Percentiles rank a stretch among this genome's conserved stretches.
These are phyloP conservation scores for Fusarium sp. DNA, from an alignment of 2,329 filamentous ascomycete genomes.

Conservation along the genomic window DNA sequence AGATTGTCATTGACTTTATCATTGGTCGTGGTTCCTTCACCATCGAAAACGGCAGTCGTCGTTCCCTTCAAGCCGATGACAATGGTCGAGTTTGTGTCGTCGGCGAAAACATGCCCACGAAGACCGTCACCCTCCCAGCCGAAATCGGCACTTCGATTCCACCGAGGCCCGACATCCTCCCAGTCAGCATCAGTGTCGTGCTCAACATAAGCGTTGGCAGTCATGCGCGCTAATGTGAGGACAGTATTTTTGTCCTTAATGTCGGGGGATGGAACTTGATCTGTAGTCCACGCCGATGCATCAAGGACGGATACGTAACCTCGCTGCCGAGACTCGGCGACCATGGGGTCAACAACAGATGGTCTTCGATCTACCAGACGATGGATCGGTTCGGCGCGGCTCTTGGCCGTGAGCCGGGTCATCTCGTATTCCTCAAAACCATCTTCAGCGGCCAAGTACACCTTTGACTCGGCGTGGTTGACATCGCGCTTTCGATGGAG, in stretches of 20 bases:
- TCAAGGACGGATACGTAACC: constrained; percentile 77
- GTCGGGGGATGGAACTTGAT: constrained; percentile 83
- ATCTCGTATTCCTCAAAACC: constrained; percentile 64
- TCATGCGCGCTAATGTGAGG: constrained; percentile 86
- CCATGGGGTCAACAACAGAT: constrained; percentile 80
- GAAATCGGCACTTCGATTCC: constrained; percentile 89
- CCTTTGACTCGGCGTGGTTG: constrained; percentile 59
- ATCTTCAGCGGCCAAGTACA: constrained; percentile 74
- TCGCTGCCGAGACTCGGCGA: constrained; percentile 76
- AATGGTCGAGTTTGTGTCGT: constrained; percentile 86
- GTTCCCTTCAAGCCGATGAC: constrained; percentile 96
- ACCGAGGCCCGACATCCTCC: constrained; percentile 82
- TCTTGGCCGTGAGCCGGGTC: constrained; percentile 70
- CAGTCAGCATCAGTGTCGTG: constrained; percentile 80
- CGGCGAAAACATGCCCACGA: constrained; percentile 91
- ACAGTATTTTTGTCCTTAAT: constrained; percentile 88
- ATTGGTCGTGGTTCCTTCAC: constrained; percentile 95
- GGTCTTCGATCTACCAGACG: constrained; percentile 83
- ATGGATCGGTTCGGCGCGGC: constrained; percentile 77
- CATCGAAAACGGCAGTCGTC: constrained; percentile 90
- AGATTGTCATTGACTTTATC: constrained; percentile 99
- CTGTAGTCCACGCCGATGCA: constrained; percentile 83
- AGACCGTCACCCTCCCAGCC: constrained; percentile 93
- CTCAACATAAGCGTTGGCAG: constrained; percentile 88
- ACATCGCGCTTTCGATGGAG: constrained; percentile 85